A percentile compares a stretch with the other conserved stretches of the same genome.
These are phyloP conservation scores for Blechomonas ayalai DNA, from an alignment of 208 protist species.

Conservation along the genomic window DNA sequence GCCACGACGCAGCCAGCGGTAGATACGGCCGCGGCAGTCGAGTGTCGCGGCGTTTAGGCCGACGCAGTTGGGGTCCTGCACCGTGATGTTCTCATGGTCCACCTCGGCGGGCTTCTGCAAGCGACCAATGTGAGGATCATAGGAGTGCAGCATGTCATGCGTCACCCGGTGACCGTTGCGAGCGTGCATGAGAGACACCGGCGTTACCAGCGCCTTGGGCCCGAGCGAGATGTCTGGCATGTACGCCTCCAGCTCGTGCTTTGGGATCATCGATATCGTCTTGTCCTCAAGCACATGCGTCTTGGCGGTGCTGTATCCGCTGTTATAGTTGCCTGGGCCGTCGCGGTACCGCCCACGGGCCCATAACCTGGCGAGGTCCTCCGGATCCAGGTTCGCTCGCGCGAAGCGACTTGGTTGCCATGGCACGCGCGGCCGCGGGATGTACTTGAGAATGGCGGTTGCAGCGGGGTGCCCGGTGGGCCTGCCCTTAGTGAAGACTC, in stretches of 20 bases:
- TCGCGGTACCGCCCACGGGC: conserved; percentile 65
- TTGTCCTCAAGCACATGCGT: conserved; percentile 78
- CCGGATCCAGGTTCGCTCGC: conserved; percentile 71
- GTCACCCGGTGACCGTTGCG: conserved; percentile 87
- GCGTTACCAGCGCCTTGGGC: conserved; percentile 81
- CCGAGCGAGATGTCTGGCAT: conserved; percentile 88
- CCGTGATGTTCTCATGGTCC: conserved; percentile 84
- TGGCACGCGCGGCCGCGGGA: conserved; percentile 78
- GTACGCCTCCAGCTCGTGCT: conserved; percentile 85
- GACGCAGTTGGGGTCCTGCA: conserved; percentile 79
- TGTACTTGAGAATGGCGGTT: conserved; percentile 71
- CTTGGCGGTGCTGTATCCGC: conserved; percentile 83
- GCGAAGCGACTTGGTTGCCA: conserved; percentile 85
- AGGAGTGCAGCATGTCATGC: conserved; percentile 87
- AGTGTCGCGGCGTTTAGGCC: conserved; percentile 86
- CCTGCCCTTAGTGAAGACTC: conserved; percentile 68
- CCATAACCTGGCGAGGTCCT: conserved; percentile 72
- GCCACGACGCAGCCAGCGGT: conserved; percentile 83
- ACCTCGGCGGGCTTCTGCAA: conserved; percentile 69
- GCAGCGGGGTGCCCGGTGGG: conserved; percentile 47
- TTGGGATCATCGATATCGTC: conserved; percentile 74
- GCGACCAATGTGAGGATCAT: conserved; percentile 78
- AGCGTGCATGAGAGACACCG: conserved; percentile 84
- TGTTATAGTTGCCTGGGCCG: conserved; percentile 82
- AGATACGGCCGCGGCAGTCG: conserved; percentile 79